Evolutionary conservation across 2,329 filamentous ascomycete species (phyloP).

Genomic region (Colletotrichum melonis): DNA sequence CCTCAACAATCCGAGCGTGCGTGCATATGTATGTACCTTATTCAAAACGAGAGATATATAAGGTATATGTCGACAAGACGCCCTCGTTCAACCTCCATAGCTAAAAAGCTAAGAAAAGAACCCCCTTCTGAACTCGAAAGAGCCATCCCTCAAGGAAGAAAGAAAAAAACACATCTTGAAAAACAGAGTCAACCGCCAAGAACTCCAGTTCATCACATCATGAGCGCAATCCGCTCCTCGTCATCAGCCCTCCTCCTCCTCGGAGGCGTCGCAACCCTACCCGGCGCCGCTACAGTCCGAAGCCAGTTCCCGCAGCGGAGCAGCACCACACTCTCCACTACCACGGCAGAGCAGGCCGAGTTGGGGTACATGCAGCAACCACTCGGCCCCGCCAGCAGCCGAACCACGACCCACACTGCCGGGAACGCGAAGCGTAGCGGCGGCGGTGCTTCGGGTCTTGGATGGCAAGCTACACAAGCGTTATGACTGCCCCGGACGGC

Average conservation of each 20-base stretch:
- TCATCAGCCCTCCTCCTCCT: slow-evolving; percentile 38
- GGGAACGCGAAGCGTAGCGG: neutral
- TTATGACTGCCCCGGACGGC: slow-evolving; percentile 31
- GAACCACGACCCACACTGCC: neutral
- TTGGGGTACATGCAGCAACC: slow-evolving; percentile 33
- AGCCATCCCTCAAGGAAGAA: too few species aligned
- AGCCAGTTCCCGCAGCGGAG: slow-evolving; percentile 26
- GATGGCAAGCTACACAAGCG: slow-evolving; percentile 24
- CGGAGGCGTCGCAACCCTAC: slow-evolving; percentile 38
- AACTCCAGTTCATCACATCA: neutral
- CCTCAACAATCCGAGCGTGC: slow-evolving; percentile 20
- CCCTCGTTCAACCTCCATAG: too few species aligned
- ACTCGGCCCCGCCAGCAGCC: slow-evolving; percentile 22
- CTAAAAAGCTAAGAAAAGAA: neutral
- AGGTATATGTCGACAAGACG: neutral
- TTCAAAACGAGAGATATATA: neutral
- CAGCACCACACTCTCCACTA: neutral
- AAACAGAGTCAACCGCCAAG: too few species aligned
- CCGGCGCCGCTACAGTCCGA: slow-evolving; percentile 38
- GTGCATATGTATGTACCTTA: neutral
- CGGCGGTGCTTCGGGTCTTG: neutral
- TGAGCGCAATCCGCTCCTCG: slow-evolving; percentile 30
- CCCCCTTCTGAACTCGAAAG: too few species aligned
- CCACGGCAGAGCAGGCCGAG: slow-evolving; percentile 18
- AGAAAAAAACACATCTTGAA: neutral